These are phyloP conservation scores for Saturnispora mendoncae DNA, from an alignment of 805 yeast species.

Conservation along the genomic window DNA sequence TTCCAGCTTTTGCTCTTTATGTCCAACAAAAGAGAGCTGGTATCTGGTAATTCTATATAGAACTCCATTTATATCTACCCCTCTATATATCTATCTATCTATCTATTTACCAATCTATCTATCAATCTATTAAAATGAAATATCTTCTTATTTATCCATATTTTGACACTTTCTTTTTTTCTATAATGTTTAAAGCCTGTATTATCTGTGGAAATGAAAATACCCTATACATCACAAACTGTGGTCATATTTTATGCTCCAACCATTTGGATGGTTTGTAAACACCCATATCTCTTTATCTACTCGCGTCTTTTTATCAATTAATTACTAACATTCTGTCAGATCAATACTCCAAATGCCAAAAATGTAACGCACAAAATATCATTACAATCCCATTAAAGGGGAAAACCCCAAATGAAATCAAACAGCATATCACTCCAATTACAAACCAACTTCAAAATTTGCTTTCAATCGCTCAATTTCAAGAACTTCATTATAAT, in stretches of 20 bases:
- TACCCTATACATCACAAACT: not conserved
- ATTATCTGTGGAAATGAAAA: not conserved
- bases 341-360: not conserved
- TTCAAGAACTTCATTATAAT: not conserved
- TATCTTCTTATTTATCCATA: not conserved
- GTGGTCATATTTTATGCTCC: not conserved
- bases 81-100: too few species aligned
- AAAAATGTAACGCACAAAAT: not conserved
- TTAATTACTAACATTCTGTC: not conserved
- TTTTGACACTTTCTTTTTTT: not conserved
- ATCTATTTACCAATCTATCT: too few species aligned
- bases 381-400: not conserved
- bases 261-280: not conserved
- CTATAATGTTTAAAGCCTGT: not conserved
- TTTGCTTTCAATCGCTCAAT: not conserved
- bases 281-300: not conserved
- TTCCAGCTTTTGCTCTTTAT: conserved; percentile 71
- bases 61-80: too few species aligned
- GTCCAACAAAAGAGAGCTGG: conserved; percentile 90
- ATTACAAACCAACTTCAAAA: not conserved
- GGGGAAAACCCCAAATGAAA: not conserved
- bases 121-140: not conserved
- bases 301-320: not conserved
- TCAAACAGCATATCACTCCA: not conserved
- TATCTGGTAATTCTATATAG: conserved; percentile 26